A percentile compares a stretch with the other conserved stretches of the same genome.
Conservation (phyloP, 2,329 filamentous ascomycete genomes). For the Zymoseptoria ardabiliae region DNA sequence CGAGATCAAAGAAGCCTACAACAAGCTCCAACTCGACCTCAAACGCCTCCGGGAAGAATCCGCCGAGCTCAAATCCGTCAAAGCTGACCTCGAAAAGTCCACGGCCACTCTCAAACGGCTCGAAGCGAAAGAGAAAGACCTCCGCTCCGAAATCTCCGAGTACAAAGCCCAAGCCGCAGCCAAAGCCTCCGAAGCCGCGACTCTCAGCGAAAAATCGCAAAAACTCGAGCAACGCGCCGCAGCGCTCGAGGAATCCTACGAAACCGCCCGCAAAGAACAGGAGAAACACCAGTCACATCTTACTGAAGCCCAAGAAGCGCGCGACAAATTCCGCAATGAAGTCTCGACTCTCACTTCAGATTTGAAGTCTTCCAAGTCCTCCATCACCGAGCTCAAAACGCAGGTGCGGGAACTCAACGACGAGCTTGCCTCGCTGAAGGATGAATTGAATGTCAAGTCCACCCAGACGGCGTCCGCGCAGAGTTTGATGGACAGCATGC, state of each 20-base stretch:
- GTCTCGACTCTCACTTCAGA: slow-evolving; percentile 68
- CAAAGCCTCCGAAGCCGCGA: slow-evolving; percentile 69
- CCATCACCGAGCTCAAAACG: slow-evolving; percentile 66
- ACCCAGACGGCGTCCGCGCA: slow-evolving; percentile 82
- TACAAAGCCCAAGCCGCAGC: slow-evolving; percentile 64
- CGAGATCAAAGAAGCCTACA: slow-evolving; percentile 69
- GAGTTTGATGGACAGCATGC: slow-evolving; percentile 81
- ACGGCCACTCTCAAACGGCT: slow-evolving; percentile 62
- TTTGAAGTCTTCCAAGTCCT: slow-evolving; percentile 47
- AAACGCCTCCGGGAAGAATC: slow-evolving; percentile 71
- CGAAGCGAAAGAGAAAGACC: slow-evolving; percentile 74
- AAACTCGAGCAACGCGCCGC: slow-evolving; percentile 64
- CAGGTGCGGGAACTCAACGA: slow-evolving; percentile 60
- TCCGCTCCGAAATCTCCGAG: slow-evolving; percentile 64
- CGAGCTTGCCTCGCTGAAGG: slow-evolving; percentile 61
- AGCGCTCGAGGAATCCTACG: slow-evolving; percentile 71
- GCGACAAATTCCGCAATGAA: slow-evolving; percentile 65
- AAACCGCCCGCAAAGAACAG: slow-evolving; percentile 66
- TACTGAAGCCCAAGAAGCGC: slow-evolving; percentile 64
- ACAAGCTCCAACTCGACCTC: slow-evolving; percentile 81
- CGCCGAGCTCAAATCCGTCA: slow-evolving; percentile 62
- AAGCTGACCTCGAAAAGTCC: slow-evolving; percentile 63
- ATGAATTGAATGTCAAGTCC: slow-evolving; percentile 76
- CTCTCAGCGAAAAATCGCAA: slow-evolving; percentile 68
- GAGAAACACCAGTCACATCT: slow-evolving; percentile 72